Evolutionary conservation across 148 eudicot species (phyloP), one percentile per base, ranked within the genome.

Genomic region (Dianthus caryophyllus): DNA sequence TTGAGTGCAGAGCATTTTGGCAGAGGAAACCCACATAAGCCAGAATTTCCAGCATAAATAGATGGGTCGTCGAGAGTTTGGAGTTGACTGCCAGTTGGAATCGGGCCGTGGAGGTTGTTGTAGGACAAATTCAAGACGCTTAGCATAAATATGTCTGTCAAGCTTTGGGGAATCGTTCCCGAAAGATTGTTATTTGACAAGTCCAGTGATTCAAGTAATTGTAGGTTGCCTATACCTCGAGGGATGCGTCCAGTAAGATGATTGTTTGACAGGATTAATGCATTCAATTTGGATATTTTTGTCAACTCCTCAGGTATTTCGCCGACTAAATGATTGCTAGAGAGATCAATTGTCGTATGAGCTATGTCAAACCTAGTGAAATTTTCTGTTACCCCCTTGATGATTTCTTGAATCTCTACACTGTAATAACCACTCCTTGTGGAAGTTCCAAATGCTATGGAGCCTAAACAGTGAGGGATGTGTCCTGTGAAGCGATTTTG

Each of bases 21-120:
- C 58, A 78, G 47, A 18, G 81, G 81, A 38, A 47, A 25, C 22
- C 87, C 84, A 43, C 87, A 84, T 17, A 84, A 73, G 15, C 69
- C 70, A 1, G 68, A 29, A 58, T 84, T 84, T 4, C 75, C 74
- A 9, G 18, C 46, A 49, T 73, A 84, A 3, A 74, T 74, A 27
- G 82, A 70, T 24, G 71, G 67, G 49, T 76, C 56, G n/a, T 47
- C 25, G 2, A 76, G 68, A 41, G 75, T 71, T 51, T 71, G 76
- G 41, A 76, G 76, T 61, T 76, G 79, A 6, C 5, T 44, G 22
- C 79, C 72, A 0, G 64, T 76, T 33, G 77, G 81, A 64, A 77
- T 77, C 25, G 48, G 57, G 16, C 80, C 80, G 2, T 67, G 31
- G 2, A 77, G 58, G 17, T 69, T 44, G 57, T 77, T 77, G 43